phyloP scores from a whole-genome alignment of 345 rosid species.

The Eucalyptus tenuipes region DNA sequence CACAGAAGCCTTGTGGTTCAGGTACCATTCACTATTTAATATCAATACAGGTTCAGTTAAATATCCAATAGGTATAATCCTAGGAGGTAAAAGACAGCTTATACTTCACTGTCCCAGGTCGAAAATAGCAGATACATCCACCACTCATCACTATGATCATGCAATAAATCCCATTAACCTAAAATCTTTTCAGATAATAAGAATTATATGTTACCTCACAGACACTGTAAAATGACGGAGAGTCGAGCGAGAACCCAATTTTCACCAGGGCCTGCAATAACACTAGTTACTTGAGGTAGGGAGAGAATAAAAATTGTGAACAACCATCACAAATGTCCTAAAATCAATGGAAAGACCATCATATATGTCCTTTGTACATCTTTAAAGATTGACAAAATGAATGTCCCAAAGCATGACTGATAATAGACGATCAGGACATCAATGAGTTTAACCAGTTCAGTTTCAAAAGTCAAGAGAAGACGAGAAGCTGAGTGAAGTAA shows the following conservation, averaged over 20 bases:
- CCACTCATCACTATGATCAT: not conserved
- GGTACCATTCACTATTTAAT: not conserved
- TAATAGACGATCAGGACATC: not conserved
- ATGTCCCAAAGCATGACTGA: not conserved
- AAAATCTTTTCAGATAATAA: not conserved
- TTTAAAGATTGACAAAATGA: not conserved
- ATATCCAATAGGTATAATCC: not conserved
- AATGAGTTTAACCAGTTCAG: not conserved
- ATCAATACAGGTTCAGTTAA: not conserved
- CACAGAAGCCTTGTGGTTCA: not conserved
- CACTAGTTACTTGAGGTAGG: not conserved
- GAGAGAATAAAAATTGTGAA: not conserved
- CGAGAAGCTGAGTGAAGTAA: not conserved
- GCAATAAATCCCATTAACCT: not conserved
- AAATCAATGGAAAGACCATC: not conserved
- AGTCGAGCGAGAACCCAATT: slow-evolving; percentile 49
- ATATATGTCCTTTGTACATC: not conserved
- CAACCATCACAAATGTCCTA: not conserved
- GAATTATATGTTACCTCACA: slow-evolving; percentile 40
- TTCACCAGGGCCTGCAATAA: slow-evolving; percentile 46
- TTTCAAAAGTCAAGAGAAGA: not conserved
- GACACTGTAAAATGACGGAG: slow-evolving; percentile 54
- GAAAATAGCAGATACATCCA: not conserved
- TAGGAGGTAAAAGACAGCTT: not conserved
- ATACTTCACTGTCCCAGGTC: not conserved